Evolutionary conservation across 306 rosid species (phyloP).

Genomic region (Sicyos edulis): DNA sequence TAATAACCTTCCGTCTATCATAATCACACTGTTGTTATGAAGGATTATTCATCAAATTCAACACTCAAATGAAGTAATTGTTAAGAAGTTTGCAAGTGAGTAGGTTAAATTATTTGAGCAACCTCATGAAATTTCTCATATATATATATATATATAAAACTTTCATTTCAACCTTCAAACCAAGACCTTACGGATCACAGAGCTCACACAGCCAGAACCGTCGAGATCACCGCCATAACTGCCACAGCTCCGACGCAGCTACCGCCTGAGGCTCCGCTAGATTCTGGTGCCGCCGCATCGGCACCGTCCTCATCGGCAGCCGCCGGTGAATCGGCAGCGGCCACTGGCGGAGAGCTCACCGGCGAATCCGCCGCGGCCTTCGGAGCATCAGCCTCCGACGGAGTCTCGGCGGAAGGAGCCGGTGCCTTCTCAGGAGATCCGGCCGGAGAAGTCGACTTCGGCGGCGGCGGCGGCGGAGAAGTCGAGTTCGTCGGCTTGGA

Average conservation of each 20-base stretch:
- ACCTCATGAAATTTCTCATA: not conserved
- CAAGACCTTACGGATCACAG: not conserved
- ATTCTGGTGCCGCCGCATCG: not conserved
- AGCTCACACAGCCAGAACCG: not conserved
- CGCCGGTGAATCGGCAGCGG: not conserved
- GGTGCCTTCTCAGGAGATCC: slow-evolving; percentile 10
- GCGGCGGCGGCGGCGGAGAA: slow-evolving; percentile 11
- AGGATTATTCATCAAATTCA: too few relatives aligned
- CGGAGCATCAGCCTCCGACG: slow-evolving; percentile 14
- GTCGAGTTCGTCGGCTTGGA: slow-evolving; percentile 8
- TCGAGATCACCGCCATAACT: not conserved
- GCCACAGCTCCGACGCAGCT: not conserved
- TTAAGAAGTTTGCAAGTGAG: not conserved
- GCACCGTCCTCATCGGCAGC: not conserved
- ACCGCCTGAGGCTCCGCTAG: not conserved
- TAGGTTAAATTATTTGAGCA: not conserved
- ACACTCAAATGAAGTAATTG: too few relatives aligned
- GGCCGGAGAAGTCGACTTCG: not conserved
- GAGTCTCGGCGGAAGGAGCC: slow-evolving; percentile 28
- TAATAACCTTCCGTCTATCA: too few relatives aligned
- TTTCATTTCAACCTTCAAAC: not conserved
- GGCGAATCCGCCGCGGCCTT: not conserved
- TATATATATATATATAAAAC: too few relatives aligned
- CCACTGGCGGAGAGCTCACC: not conserved
- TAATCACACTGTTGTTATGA: too few relatives aligned